Base-by-base conservation (phyloP, 208 protist species). In the Wallacemonas rigidus region DNA sequence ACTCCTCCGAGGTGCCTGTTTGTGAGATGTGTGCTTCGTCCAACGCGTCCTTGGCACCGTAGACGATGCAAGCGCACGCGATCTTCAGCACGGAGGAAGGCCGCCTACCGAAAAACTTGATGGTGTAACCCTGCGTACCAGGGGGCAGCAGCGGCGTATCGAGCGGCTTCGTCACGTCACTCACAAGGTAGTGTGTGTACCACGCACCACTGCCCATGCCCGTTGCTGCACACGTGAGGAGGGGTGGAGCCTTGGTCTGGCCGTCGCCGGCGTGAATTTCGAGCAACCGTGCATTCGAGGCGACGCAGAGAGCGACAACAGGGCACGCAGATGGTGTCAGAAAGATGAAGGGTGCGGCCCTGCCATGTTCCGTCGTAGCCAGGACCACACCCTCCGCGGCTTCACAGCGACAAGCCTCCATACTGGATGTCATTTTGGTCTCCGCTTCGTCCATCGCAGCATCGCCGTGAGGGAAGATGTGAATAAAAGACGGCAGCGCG, bases 101-200 rank as follows among this genome's bases (percentile, higher is more conserved):
- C 26, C 64, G 63, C 48, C 81, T 67, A 7, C 57, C 81, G 55
- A 86, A 86, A 47, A 81, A 77, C 54, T 86, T 86, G 35, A 85
- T 69, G n/a, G 68, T 68, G 48, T 78, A 69, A 12, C 70, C 62
- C 3, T 2, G 6, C 14, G 17, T 47, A 26, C 48, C 44, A 6
- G 38, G 0, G 14, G 63, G 43, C 63, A 69, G 58, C 70, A 74
- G 60, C 56, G 60, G 58, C 47, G 53, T 15, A 0, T 51, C 55
- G 26, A 47, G 45, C 36, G 58, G 14, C 11, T 55, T 41, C 35
- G 43, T 54, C 35, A 43, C 61, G 48, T 3, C 3, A 17, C 17
- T 56, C 0, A 69, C 11, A 4, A 69, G 63, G 63, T 57, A 56
- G 17, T 57, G 63, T 6, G 47, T 57, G 48, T 36, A 48, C 63